Evolutionary conservation across 164 flowering plant species (phyloP).

Genomic region (Stephania cephalantha): DNA sequence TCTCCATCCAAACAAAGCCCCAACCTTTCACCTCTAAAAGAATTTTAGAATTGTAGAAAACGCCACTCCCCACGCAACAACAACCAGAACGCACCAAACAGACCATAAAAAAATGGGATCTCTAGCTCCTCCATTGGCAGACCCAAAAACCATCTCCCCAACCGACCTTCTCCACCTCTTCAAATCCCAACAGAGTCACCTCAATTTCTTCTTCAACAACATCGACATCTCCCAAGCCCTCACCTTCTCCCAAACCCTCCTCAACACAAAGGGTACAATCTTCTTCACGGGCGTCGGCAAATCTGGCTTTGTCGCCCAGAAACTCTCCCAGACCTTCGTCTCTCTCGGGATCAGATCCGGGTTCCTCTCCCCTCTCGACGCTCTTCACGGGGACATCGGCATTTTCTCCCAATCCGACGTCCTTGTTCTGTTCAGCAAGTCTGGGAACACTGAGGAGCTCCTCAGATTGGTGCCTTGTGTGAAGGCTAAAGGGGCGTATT

Average conservation of each 20-base stretch:
- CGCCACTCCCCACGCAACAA: too few species aligned
- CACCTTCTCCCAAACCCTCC: constrained; percentile 58
- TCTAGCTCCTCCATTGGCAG: constrained; percentile 22
- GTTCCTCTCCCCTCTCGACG: constrained; percentile 81
- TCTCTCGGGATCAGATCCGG: constrained; percentile 66
- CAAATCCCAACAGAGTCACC: constrained; percentile 73
- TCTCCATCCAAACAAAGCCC: too few species aligned
- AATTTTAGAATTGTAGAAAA: too few species aligned
- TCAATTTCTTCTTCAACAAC: constrained; percentile 79
- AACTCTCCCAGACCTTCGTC: constrained; percentile 87
- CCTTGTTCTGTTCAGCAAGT: constrained; percentile 75
- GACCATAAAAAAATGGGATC: constrained; percentile 41
- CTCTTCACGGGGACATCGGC: constrained; percentile 97
- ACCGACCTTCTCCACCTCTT: constrained; percentile 52
- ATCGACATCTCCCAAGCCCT: constrained; percentile 67
- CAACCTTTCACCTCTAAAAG: too few species aligned
- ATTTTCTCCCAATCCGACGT: constrained; percentile 36
- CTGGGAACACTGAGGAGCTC: constrained; percentile 89
- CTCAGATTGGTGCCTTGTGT: constrained; percentile 76
- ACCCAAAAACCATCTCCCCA: background rate
- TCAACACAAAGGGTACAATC: constrained; percentile 51
- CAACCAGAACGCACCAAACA: too few species aligned
- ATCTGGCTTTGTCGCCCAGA: constrained; percentile 88
- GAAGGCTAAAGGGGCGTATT: constrained; percentile 61
- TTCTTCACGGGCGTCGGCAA: constrained; percentile 97